Percentiles rank a stretch among this genome's conserved stretches.
Evolutionary conservation across 1,284 basidiomycete species (phyloP).

Genomic region (Sanghuangporus baumii): DNA sequence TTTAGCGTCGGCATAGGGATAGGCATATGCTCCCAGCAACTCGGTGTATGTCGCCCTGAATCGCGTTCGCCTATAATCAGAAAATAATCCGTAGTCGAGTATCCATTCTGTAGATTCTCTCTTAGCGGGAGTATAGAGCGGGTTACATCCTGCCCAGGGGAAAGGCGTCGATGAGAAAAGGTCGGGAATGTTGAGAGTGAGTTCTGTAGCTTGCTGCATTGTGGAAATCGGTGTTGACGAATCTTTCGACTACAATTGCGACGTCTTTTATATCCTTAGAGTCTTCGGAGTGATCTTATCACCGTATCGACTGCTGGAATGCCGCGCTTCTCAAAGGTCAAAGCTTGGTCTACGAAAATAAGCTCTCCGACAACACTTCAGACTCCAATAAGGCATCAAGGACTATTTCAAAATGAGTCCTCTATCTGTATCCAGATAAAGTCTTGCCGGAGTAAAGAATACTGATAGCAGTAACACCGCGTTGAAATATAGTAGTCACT

Average conservation of each 20-base stretch:
- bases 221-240: not conserved
- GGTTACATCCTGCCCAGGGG: not conserved
- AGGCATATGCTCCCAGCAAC: not conserved
- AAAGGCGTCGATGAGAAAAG: slow-evolving; percentile 5
- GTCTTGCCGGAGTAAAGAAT: too few species aligned
- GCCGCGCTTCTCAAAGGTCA: too few species aligned
- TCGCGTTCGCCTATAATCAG: not conserved
- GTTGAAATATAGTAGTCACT: too few species aligned
- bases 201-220: not conserved
- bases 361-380: too few species aligned
- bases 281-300: too few species aligned
- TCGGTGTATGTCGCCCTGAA: not conserved
- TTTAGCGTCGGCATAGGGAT: slow-evolving; percentile 3
- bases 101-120: slow-evolving; percentile 5
- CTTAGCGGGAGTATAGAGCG: not conserved
- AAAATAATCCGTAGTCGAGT: not conserved
- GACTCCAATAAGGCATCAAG: too few species aligned
- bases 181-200: slow-evolving; percentile 2
- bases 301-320: too few species aligned
- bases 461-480: too few species aligned
- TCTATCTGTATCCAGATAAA: too few species aligned
- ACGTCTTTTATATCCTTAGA: not conserved
- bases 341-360: too few species aligned
- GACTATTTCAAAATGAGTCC: too few species aligned
- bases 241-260: not conserved